Evolutionary conservation across 495 filamentous ascomycete genomes (phyloP).

Genomic region (Lophiostoma macrostomum): DNA sequence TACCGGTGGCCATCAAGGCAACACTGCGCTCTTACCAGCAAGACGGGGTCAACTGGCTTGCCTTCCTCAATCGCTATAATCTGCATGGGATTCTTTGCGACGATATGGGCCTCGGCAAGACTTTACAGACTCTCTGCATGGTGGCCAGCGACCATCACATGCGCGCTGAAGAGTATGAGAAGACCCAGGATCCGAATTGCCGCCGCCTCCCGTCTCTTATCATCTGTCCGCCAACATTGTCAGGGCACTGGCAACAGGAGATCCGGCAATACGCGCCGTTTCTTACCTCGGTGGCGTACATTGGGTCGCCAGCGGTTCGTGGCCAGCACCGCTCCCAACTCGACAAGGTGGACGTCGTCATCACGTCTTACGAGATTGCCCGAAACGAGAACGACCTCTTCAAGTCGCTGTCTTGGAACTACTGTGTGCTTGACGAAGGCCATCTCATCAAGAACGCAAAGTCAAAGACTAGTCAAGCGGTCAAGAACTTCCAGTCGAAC

Average conservation of each 20-base stretch:
- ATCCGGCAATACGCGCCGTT: constrained; percentile 94
- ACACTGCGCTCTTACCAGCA: constrained; percentile 95
- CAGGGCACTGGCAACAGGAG: constrained; percentile 98
- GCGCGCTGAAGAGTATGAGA: constrained; percentile 82
- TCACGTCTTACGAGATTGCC: constrained; percentile 97
- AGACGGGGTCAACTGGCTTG: constrained; percentile 97
- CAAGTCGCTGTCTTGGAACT: constrained; percentile 88
- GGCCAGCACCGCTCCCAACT: constrained; percentile 63
- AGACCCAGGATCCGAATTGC: constrained; percentile 70
- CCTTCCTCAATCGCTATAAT: constrained; percentile 96
- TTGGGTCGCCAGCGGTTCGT: constrained; percentile 80
- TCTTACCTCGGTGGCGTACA: constrained; percentile 81
- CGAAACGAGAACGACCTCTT: constrained; percentile 87
- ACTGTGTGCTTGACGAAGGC: constrained; percentile 93
- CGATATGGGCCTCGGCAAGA: constrained; percentile 98
- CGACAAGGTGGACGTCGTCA: constrained; percentile 78
- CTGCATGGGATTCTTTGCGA: constrained; percentile 98
- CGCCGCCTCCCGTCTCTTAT: constrained; percentile 86
- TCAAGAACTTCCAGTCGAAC: constrained; percentile 83
- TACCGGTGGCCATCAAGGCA: constrained; percentile 95
- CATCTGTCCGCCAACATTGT: constrained; percentile 94
- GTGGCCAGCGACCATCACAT: constrained; percentile 95
- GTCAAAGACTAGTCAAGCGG: constrained; percentile 85
- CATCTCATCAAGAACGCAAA: constrained; percentile 98
- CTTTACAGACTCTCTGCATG: constrained; percentile 94